Evolutionary conservation across 352 stramenopile genomes (phyloP).

Genomic region (Globisporangium parvum): DNA sequence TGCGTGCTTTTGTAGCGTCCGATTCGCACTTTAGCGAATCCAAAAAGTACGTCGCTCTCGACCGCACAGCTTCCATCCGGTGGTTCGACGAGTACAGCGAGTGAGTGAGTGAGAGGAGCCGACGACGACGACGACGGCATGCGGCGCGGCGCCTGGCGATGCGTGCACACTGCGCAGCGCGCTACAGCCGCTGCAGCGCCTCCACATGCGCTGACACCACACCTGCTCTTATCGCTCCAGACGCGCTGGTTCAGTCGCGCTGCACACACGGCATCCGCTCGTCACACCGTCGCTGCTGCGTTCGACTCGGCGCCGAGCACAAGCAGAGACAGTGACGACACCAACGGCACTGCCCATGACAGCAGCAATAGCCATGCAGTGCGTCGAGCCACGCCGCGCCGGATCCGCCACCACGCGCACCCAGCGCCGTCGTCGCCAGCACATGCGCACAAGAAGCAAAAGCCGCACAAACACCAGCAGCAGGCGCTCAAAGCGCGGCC

Average conservation of each 20-base stretch:
- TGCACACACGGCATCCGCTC: slow-evolving; percentile 3
- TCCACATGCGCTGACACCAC: not conserved
- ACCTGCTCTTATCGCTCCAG: not conserved
- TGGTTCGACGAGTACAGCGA: not conserved
- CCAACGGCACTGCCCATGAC: too few relatives aligned
- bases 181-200: not conserved
- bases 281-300: not conserved
- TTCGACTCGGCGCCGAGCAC: not conserved
- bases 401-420: slow-evolving; percentile 5
- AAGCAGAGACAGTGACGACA: not conserved
- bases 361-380: not conserved
- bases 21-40: not conserved
- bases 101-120: too few relatives aligned
- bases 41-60: not conserved
- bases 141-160: slow-evolving; percentile 11
- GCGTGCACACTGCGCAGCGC: slow-evolving; percentile 3
- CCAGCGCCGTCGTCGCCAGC: not conserved
- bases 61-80: not conserved
- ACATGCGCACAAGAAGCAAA: slow-evolving; percentile 9
- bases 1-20: not conserved
- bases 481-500: not conserved
- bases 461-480: not conserved
- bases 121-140: not conserved
- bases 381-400: not conserved
- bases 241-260: slow-evolving; percentile 13